Conservation (phyloP, 305 asterid genomes). For the Euphrasia arctica region DNA sequence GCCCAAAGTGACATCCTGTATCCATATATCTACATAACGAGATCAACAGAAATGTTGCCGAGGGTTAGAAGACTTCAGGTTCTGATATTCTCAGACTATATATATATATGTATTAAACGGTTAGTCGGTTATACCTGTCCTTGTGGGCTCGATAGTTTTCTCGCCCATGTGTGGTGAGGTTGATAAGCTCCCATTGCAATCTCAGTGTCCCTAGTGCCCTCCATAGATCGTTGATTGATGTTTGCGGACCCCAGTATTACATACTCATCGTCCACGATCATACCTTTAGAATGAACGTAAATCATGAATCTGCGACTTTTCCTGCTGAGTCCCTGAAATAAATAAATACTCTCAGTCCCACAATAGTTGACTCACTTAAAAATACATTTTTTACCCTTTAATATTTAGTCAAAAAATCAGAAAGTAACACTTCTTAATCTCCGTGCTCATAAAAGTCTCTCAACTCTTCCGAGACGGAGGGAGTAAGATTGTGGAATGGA, state of each 20-base stretch:
- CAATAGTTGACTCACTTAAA: too few species aligned
- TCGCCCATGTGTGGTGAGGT: conserved; percentile 90
- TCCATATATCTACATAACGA: conserved; percentile 59
- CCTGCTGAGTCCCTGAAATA: conserved; percentile 64
- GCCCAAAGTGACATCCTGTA: conserved; percentile 99
- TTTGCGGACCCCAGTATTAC: neutral
- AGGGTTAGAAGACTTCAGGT: neutral
- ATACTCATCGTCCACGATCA: neutral
- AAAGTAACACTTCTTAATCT: too few species aligned
- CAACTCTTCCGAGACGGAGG: too few species aligned
- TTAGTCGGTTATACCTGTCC: conserved; percentile 59
- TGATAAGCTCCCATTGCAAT: conserved; percentile 99
- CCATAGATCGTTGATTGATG: neutral
- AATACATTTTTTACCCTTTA: too few species aligned
- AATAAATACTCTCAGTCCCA: too few species aligned
- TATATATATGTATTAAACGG: too few species aligned
- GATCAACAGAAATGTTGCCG: neutral
- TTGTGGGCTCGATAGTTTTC: conserved; percentile 55
- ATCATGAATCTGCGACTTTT: conserved; percentile 93
- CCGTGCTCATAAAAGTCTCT: too few species aligned
- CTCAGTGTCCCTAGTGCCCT: conserved; percentile 70
- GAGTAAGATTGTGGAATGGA: neutral
- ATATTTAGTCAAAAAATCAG: too few species aligned
- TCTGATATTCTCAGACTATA: too few species aligned
- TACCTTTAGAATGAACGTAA: conserved; percentile 75